phyloP scores from a whole-genome alignment of 2,329 filamentous ascomycete species.

The Ustulina deusta region DNA sequence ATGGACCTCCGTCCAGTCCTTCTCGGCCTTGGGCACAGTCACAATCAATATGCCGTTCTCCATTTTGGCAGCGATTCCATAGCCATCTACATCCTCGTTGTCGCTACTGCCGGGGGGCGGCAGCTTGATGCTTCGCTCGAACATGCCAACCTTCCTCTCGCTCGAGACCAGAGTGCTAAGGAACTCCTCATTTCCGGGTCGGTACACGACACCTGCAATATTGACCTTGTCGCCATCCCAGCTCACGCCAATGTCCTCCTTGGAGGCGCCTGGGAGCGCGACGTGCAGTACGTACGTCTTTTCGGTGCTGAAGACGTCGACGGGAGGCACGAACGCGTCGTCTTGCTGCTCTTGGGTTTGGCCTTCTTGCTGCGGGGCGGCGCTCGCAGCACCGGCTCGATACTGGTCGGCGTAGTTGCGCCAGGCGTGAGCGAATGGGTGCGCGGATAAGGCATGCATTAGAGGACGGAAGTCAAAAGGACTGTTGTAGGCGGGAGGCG shows the following conservation, averaged over 20 bases:
- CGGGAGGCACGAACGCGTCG: constrained; percentile 70
- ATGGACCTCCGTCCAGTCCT: constrained; percentile 72
- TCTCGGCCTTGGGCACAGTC: constrained; percentile 80
- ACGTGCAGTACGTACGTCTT: constrained; percentile 77
- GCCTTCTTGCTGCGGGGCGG: constrained; percentile 37
- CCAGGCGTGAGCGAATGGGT: constrained; percentile 59
- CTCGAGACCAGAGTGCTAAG: constrained; percentile 71
- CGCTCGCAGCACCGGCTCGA: constrained; percentile 39
- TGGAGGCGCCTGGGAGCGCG: constrained; percentile 81
- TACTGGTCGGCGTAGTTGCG: constrained; percentile 54
- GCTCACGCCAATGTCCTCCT: constrained; percentile 80
- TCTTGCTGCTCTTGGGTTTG: constrained; percentile 36
- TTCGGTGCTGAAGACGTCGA: constrained; percentile 80
- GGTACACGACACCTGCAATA: constrained; percentile 78
- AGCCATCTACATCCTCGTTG: constrained; percentile 72
- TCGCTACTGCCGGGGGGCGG: constrained; percentile 58
- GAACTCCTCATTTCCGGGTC: constrained; percentile 77
- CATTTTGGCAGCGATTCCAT: constrained; percentile 78
- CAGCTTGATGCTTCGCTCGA: constrained; percentile 77
- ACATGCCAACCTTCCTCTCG: constrained; percentile 79
- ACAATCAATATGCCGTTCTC: constrained; percentile 82
- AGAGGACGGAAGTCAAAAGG: constrained; percentile 56
- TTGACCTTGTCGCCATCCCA: constrained; percentile 79
- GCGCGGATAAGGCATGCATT: constrained; percentile 56
- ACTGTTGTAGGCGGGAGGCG: constrained; percentile 43